These are phyloP conservation scores for Curvularia sp. DNA, from an alignment of 2,329 filamentous ascomycete genomes.

Conservation along the genomic window DNA sequence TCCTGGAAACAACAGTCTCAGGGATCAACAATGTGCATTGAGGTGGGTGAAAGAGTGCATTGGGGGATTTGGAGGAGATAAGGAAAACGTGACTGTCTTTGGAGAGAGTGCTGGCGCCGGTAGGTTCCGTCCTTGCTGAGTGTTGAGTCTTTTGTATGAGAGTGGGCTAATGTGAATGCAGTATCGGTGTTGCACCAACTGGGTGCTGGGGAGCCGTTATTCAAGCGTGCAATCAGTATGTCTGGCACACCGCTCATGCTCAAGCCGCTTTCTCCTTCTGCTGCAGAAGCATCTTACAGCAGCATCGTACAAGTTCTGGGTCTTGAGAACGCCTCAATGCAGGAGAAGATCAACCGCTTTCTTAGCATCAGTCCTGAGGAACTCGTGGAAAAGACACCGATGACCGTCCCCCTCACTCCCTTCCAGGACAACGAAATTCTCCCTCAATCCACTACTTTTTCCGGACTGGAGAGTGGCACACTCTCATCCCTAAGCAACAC, in stretches of 20 bases:
- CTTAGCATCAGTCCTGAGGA: conserved; percentile 48
- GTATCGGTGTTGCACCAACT: conserved; percentile 30
- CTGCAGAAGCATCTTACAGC: conserved; percentile 52
- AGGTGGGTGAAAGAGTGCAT: conserved; percentile 46
- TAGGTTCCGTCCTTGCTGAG: conserved; percentile 20
- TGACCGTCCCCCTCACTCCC: conserved; percentile 43
- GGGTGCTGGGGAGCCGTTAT: conserved; percentile 26
- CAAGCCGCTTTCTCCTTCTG: conserved; percentile 44
- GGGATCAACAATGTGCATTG: conserved; percentile 45
- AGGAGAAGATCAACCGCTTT: conserved; percentile 51
- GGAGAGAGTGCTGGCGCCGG: conserved; percentile 58
- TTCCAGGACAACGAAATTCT: conserved; percentile 55
- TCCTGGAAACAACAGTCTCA: conserved; percentile 34
- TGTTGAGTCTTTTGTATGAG: neutral
- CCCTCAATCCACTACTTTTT: conserved; percentile 22
- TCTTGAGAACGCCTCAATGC: conserved; percentile 40
- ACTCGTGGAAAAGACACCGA: conserved; percentile 50
- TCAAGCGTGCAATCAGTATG: conserved; percentile 35
- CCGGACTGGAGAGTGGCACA: conserved; percentile 2
- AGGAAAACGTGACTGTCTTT: conserved; percentile 44
- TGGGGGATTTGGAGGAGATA: conserved; percentile 45
- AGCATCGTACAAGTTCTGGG: conserved; percentile 49
- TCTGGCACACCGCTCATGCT: conserved; percentile 48
- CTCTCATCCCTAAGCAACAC: conserved; percentile 5
- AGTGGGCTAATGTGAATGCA: conserved; percentile 12